Evolutionary conservation across 345 rosid genomes (phyloP).

Genomic region (Noccaea caerulescens): DNA sequence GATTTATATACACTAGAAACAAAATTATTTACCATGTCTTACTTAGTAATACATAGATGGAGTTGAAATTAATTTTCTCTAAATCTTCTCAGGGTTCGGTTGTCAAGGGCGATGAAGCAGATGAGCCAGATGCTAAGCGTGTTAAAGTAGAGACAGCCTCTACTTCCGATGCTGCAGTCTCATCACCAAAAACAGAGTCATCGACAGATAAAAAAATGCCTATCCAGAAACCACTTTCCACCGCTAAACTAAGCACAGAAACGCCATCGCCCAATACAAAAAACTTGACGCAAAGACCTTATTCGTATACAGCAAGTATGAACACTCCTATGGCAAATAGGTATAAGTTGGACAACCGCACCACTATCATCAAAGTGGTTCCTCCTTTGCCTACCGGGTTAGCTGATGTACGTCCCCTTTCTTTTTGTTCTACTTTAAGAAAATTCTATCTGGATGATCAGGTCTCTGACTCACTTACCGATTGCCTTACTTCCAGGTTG

Average conservation of each 20-base stretch:
- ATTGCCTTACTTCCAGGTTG: conserved; percentile 49
- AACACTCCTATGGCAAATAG: conserved; percentile 54
- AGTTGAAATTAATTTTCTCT: conserved; percentile 23
- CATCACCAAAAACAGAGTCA: conserved; percentile 47
- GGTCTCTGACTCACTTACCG: too few relatives aligned
- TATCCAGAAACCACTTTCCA: conserved; percentile 48
- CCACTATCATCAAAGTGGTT: conserved; percentile 68
- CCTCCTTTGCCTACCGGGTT: conserved; percentile 84
- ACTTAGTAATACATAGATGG: conserved; percentile 4
- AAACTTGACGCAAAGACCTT: conserved; percentile 52
- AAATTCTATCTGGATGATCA: too few relatives aligned
- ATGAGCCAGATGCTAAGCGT: conserved; percentile 70
- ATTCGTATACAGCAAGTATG: conserved; percentile 41
- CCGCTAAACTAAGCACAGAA: conserved; percentile 47
- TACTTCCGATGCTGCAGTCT: conserved; percentile 45
- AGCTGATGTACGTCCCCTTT: conserved; percentile 64
- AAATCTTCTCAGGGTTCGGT: conserved; percentile 67
- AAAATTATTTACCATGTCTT: conserved; percentile 13
- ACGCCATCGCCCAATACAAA: conserved; percentile 47
- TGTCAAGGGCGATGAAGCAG: conserved; percentile 60
- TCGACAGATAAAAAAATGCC: conserved; percentile 49
- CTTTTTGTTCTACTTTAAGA: conserved; percentile 7
- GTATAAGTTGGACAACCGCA: conserved; percentile 86
- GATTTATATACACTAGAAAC: conserved; percentile 14
- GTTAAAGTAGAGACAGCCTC: conserved; percentile 57